Conservation (phyloP, 1,284 basidiomycete genomes). For the Crocinoboletus sp. region DNA sequence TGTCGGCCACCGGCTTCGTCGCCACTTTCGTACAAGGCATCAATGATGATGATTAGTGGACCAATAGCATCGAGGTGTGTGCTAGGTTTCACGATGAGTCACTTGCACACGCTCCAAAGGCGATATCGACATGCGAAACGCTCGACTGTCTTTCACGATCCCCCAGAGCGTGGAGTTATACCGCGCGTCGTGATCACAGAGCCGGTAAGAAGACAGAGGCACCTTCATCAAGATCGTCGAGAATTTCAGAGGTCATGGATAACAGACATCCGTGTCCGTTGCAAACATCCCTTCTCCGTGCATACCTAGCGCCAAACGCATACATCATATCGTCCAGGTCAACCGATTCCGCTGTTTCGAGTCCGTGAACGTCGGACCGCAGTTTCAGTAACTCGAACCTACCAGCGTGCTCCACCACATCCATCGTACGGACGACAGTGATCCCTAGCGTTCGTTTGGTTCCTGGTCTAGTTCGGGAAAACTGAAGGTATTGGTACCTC, state of each 20-base stretch:
- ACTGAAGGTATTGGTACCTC: no score
- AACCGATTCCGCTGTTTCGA: background rate
- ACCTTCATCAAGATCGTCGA: background rate
- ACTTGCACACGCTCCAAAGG: conserved; percentile 1
- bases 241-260: background rate
- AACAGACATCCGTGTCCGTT: conserved; percentile 3
- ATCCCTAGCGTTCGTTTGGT: background rate
- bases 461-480: background rate
- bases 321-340: conserved; percentile 3
- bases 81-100: conserved; percentile 2
- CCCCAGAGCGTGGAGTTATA: background rate
- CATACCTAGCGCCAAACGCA: background rate
- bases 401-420: background rate
- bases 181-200: background rate
- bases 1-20: background rate
- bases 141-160: background rate
- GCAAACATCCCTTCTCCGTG: conserved; percentile 5
- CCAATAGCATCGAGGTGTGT: background rate
- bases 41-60: conserved; percentile 7
- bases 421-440: conserved; percentile 4
- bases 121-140: background rate
- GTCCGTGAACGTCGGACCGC: background rate
- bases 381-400: background rate
- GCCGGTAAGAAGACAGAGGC: conserved; percentile 4
- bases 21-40: conserved; percentile 13